A percentile compares a stretch with the other conserved stretches of the same genome.
These are phyloP conservation scores for Pythium pyrilobum DNA, from an alignment of 352 stramenopile species.

Conservation along the genomic window DNA sequence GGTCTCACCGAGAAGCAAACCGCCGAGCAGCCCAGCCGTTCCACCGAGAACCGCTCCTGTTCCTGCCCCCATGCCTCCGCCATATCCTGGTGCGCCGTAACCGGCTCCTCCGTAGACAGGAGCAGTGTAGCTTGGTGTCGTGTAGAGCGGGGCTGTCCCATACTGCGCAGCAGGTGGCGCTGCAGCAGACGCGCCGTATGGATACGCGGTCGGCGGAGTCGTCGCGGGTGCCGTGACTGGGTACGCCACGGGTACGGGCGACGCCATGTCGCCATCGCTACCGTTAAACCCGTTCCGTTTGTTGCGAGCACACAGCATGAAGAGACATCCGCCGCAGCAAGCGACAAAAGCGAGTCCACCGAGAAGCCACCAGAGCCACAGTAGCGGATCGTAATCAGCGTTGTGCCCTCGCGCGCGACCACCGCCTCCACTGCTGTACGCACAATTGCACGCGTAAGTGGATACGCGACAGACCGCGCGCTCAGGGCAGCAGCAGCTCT, in stretches of 20 bases:
- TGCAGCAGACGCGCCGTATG: not conserved
- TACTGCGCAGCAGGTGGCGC: too few relatives aligned
- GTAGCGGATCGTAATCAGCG: conserved; percentile 16
- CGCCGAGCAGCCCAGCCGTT: conserved; percentile 38
- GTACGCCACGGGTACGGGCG: conserved; percentile 9
- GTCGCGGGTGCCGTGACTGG: conserved; percentile 1
- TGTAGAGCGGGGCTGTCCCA: conserved; percentile 4
- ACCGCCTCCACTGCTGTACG: too few relatives aligned
- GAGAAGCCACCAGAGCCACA: conserved; percentile 46
- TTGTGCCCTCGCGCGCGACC: not conserved
- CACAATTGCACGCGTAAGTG: conserved; percentile 48
- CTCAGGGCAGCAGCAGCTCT: conserved; percentile 42
- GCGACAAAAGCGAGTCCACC: conserved; percentile 7
- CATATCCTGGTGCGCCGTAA: conserved; percentile 22
- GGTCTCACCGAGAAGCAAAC: conserved; percentile 31
- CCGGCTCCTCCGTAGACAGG: not conserved
- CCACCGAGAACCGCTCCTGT: conserved; percentile 42
- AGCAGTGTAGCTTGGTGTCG: conserved; percentile 3
- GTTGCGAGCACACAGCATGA: conserved; percentile 4
- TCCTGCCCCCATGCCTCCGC: conserved; percentile 36
- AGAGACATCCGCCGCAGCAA: conserved; percentile 14
- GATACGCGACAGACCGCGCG: conserved; percentile 35
- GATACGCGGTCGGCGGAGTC: not conserved
- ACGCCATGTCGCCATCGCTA: not conserved
- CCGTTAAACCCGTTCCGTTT: not conserved